Evolutionary conservation across 2,329 filamentous ascomycete genomes (phyloP), one percentile per base, ranked within the genome.

Genomic region (Diaporthe amygdali): DNA sequence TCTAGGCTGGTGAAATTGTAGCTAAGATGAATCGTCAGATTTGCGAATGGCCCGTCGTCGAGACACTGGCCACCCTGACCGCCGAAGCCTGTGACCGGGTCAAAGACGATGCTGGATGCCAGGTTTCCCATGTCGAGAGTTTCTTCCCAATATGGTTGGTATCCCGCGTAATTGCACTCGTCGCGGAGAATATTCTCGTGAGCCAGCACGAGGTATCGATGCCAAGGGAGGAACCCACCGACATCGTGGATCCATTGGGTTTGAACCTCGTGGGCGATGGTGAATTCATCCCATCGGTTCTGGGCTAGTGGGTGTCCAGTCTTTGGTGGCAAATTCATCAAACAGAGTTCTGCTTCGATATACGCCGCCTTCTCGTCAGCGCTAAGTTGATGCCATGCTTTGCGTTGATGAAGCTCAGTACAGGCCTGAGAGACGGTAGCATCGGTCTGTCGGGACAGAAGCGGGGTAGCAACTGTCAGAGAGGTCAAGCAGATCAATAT

Each of bases 131-230:
- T 75, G 47, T 66, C 63, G 20, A 49, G 63, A 12, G 15, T 34
- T 74, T 79, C 79, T 69, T 82, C 78, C 81, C 81, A 82, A 73
- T 82, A 82, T 6, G 75, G 70, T 72, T 78, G 73, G 51, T 70
- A 71, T 30, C 75, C 74, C 1, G 34, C 72, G 71, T 75, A 76
- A 17, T 66, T 71, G 68, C 81, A 82, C 69, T 81, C 79, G 4
- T 75, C 66, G 22, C 75, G 74, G 6, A 82, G 71, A 5, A 80
- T 74, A 41, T 74, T 73, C 55, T 80, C 80, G 59, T 81, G 80
- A 10, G 76, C 73, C n/a, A 74, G 74, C 37, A 81, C 47, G 52
- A 79, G 80, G 69, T 78, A 80, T 20, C 81, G 76, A 49, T 82
- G 81, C 76, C 80, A 82, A 0, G 80, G 78, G 32, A 82, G 74